A percentile compares a stretch with the other conserved stretches of the same genome.
These are phyloP conservation scores for Mycena crocata DNA, from an alignment of 768 basidiomycete species.

Conservation along the genomic window DNA sequence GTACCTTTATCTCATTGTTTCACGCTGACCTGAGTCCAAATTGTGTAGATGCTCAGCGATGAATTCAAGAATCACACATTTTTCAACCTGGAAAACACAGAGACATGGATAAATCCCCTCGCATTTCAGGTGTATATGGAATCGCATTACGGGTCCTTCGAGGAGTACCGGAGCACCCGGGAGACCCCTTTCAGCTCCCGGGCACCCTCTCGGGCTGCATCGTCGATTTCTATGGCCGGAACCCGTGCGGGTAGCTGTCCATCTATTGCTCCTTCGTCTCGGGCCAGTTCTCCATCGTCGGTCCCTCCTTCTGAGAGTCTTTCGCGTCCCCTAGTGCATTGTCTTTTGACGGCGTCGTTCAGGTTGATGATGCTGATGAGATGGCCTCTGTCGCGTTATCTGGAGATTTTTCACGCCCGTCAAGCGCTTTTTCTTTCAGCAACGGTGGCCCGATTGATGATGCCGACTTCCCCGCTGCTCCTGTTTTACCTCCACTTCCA, in stretches of 20 bases:
- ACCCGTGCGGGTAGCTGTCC: background rate
- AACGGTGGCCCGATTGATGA: too few relatives aligned
- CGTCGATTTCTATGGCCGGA: background rate
- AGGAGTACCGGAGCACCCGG: background rate
- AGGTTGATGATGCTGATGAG: too few relatives aligned
- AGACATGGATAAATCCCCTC: background rate
- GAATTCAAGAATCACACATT: background rate
- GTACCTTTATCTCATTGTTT: too few relatives aligned
- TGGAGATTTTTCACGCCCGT: too few relatives aligned
- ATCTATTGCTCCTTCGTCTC: background rate
- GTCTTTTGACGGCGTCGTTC: background rate
- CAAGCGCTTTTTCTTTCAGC: too few relatives aligned
- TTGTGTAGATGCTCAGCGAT: background rate
- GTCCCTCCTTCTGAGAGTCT: background rate
- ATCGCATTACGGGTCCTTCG: background rate
- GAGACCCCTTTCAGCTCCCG: background rate
- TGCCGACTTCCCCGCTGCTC: too few relatives aligned
- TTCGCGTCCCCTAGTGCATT: background rate
- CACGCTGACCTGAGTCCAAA: background rate
- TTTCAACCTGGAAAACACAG: conserved; percentile 10
- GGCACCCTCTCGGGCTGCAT: too few relatives aligned
- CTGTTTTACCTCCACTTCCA: too few relatives aligned
- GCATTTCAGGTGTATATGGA: background rate
- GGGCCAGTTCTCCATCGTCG: background rate
- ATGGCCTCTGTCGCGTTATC: too few relatives aligned